Percentiles rank a stretch among this genome's conserved stretches.
Conservation (phyloP, 2,329 filamentous ascomycete genomes). For the Aspergillus sclerotialis region DNA sequence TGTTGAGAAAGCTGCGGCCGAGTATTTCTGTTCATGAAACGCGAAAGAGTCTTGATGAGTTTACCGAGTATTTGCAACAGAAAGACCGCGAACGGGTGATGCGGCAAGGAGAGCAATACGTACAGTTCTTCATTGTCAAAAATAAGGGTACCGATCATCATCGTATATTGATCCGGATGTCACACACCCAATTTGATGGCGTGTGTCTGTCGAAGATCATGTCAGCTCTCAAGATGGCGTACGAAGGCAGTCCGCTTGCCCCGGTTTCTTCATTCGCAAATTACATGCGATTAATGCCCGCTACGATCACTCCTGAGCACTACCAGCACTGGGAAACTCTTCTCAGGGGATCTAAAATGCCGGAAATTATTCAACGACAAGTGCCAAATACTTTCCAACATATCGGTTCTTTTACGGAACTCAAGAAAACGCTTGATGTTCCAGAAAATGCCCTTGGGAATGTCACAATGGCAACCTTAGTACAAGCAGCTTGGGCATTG, state of each 20-base stretch:
- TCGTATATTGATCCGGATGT: conserved; percentile 54
- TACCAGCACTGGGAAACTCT: conserved; percentile 57
- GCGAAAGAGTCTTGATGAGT: conserved; percentile 45
- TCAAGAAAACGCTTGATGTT: conserved; percentile 29
- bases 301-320: conserved; percentile 38
- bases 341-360: conserved; percentile 50
- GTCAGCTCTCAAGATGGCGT: conserved; percentile 52
- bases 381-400: conserved; percentile 29
- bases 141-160: conserved; percentile 34
- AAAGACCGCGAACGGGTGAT: conserved; percentile 51
- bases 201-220: conserved; percentile 59
- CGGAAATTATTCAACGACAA: conserved; percentile 27
- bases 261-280: conserved; percentile 39
- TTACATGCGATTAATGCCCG: conserved; percentile 38
- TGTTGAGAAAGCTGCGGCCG: conserved; percentile 49
- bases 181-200: conserved; percentile 64
- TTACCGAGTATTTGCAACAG: conserved; percentile 48
- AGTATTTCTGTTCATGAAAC: conserved; percentile 49
- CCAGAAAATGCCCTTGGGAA: conserved; percentile 45
- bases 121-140: conserved; percentile 52
- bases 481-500: conserved; percentile 61
- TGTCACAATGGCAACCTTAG: conserved; percentile 57
- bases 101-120: conserved; percentile 53
- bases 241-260: conserved; percentile 34
- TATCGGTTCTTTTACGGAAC: conserved; percentile 27